Percentiles rank a stretch among this genome's conserved stretches.
Conservation (phyloP, 2,329 filamentous ascomycete species). For the Orbilia quercus region DNA sequence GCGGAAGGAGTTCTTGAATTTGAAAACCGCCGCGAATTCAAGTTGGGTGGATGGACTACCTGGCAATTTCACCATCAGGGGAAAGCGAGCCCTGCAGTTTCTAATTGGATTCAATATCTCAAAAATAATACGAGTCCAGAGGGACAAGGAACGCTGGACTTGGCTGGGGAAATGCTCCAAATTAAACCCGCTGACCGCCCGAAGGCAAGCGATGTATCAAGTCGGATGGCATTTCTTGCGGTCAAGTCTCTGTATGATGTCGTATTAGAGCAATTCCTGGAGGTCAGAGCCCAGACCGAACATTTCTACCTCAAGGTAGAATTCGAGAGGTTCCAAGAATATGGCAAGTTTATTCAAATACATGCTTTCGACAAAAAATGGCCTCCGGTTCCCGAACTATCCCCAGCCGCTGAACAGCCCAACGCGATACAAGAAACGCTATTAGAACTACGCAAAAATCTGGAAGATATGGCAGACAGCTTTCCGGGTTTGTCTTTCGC, state of each 20-base stretch:
- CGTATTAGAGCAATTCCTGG: neutral
- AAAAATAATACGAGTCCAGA: neutral
- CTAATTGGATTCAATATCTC: slow-evolving; percentile 1
- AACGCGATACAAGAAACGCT: neutral
- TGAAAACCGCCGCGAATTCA: neutral
- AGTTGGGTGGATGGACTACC: neutral
- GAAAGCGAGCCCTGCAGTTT: slow-evolving; percentile 10
- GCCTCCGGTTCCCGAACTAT: neutral
- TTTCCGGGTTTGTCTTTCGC: neutral
- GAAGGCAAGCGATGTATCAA: neutral
- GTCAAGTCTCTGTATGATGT: neutral
- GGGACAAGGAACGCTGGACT: neutral
- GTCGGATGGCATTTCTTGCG: neutral
- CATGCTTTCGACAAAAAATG: neutral
- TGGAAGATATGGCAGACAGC: neutral
- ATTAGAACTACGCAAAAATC: neutral
- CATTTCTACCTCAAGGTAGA: neutral
- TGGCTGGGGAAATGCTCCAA: neutral
- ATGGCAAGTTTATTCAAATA: neutral
- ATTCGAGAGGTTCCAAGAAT: neutral
- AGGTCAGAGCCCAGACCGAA: neutral
- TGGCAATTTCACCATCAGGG: slow-evolving; percentile 5
- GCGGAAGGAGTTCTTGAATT: slow-evolving; percentile 5
- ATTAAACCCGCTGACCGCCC: neutral
- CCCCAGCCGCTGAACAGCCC: neutral